These are phyloP conservation scores for Ustilago curta DNA, from an alignment of 1,284 basidiomycete species.

Conservation along the genomic window DNA sequence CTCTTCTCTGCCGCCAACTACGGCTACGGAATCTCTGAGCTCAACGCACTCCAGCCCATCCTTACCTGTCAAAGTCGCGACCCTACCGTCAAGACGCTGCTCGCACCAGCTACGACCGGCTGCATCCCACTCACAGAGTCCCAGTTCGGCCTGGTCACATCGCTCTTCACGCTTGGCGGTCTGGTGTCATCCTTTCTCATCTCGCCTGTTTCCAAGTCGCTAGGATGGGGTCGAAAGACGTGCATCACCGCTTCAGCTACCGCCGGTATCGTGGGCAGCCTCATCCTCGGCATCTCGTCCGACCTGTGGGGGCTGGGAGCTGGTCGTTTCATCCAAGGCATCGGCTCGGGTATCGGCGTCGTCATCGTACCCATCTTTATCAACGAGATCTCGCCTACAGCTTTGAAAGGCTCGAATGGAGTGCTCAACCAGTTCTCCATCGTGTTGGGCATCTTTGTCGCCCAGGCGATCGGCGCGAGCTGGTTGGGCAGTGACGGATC, in stretches of 20 bases:
- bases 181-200: slow-evolving; percentile 74
- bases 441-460: slow-evolving; percentile 67
- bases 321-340: slow-evolving; percentile 76
- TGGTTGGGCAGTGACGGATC: slow-evolving; percentile 40
- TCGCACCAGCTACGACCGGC: slow-evolving; percentile 31
- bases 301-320: slow-evolving; percentile 17
- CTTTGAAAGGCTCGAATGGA: slow-evolving; percentile 79
- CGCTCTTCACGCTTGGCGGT: slow-evolving; percentile 88
- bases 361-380: slow-evolving; percentile 89
- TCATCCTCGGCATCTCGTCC: slow-evolving; percentile 29
- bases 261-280: slow-evolving; percentile 26
- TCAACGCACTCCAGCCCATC: slow-evolving; percentile 60
- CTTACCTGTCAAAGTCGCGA: slow-evolving; percentile 43
- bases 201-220: slow-evolving; percentile 32
- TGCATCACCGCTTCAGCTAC: slow-evolving; percentile 37
- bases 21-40: slow-evolving; percentile 65
- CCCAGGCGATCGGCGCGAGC: slow-evolving; percentile 70
- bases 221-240: slow-evolving; percentile 31
- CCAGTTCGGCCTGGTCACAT: slow-evolving; percentile 81
- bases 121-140: slow-evolving; percentile 49
- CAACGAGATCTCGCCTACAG: slow-evolving; percentile 81
- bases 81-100: slow-evolving; percentile 6
- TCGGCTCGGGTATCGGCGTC: slow-evolving; percentile 84
- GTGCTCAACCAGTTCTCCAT: slow-evolving; percentile 78
- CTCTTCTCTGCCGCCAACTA: slow-evolving; percentile 60